Conservation (phyloP, 805 yeast genomes). For the Metschnikowia kunwiensis region DNA sequence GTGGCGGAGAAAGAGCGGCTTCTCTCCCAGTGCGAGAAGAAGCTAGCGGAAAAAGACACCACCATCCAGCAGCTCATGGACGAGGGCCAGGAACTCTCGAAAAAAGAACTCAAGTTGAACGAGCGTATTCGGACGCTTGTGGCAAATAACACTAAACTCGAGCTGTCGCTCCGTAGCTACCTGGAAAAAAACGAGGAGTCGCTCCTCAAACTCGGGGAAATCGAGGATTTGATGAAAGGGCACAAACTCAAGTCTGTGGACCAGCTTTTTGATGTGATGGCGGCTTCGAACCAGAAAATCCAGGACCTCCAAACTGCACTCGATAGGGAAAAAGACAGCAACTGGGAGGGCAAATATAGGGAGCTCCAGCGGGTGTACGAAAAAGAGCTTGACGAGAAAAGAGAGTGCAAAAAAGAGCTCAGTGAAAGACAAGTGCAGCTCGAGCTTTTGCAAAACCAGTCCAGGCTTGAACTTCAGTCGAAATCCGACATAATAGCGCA, state of each 20-base stretch:
- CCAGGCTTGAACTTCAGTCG: conserved; percentile 32
- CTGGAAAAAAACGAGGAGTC: conserved; percentile 30
- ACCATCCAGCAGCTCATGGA: conserved; percentile 62
- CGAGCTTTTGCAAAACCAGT: conserved; percentile 24
- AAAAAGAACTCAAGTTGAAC: conserved; percentile 64
- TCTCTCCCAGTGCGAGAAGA: conserved; percentile 23
- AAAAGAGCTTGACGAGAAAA: conserved; percentile 23
- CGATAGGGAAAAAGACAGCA: conserved; percentile 17
- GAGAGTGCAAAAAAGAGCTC: conserved; percentile 21
- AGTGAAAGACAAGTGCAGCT: conserved; percentile 33
- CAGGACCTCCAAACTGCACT: conserved; percentile 18
- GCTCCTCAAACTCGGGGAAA: conserved; percentile 35
- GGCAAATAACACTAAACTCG: conserved; percentile 28
- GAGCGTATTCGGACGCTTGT: conserved; percentile 65
- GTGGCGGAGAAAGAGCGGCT: conserved; percentile 7
- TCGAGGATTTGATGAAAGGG: conserved; percentile 30
- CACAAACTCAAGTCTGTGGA: conserved; percentile 29
- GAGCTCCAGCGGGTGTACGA: conserved; percentile 25
- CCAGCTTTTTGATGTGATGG: conserved; percentile 25
- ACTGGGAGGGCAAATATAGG: conserved; percentile 26
- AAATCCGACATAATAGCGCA: conserved; percentile 33
- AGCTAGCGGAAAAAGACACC: conserved; percentile 50
- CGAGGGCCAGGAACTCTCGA: conserved; percentile 74
- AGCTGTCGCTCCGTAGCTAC: conserved; percentile 27
- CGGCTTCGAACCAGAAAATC: conserved; percentile 15